phyloP scores from a whole-genome alignment of 164 flowering plant genomes.

The Cinnamomum chago region DNA sequence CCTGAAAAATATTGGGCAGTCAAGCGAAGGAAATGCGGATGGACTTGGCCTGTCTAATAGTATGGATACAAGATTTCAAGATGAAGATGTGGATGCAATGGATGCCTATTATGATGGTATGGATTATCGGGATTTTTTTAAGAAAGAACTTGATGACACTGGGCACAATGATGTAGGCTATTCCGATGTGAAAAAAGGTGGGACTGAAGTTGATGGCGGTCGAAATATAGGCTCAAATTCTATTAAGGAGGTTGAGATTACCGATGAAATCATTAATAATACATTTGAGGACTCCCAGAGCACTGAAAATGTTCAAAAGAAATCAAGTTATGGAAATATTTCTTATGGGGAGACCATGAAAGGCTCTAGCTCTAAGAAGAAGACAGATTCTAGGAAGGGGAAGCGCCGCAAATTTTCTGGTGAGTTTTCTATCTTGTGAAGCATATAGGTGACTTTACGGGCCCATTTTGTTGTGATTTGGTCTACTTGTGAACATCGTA shows the following conservation, averaged over 20 bases:
- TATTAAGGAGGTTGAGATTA: constrained; percentile 18
- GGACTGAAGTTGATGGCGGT: constrained; percentile 3
- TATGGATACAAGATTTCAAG: background rate
- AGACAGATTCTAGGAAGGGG: constrained; percentile 34
- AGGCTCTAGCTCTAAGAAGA: constrained; percentile 31
- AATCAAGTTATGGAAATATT: constrained; percentile 25
- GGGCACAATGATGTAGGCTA: constrained; percentile 24
- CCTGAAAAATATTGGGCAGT: constrained; percentile 1
- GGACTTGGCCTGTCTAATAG: background rate
- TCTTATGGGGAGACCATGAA: constrained; percentile 27
- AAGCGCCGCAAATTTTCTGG: constrained; percentile 57
- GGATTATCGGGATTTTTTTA: constrained; percentile 52
- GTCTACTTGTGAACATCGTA: background rate
- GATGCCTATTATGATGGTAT: constrained; percentile 59
- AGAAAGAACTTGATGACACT: constrained; percentile 40
- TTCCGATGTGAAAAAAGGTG: constrained; percentile 16
- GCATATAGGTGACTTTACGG: background rate
- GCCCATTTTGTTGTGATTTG: background rate
- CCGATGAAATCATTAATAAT: constrained; percentile 19
- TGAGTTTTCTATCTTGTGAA: constrained; percentile 15
- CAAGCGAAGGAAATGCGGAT: background rate
- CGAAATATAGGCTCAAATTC: constrained; percentile 16
- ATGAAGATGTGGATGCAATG: background rate
- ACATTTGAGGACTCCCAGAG: constrained; percentile 17
- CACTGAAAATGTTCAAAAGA: constrained; percentile 12